Percentiles rank a stretch among this genome's conserved stretches.
Evolutionary conservation across 2,329 filamentous ascomycete genomes (phyloP).

Genomic region (Juglanconis sp.): DNA sequence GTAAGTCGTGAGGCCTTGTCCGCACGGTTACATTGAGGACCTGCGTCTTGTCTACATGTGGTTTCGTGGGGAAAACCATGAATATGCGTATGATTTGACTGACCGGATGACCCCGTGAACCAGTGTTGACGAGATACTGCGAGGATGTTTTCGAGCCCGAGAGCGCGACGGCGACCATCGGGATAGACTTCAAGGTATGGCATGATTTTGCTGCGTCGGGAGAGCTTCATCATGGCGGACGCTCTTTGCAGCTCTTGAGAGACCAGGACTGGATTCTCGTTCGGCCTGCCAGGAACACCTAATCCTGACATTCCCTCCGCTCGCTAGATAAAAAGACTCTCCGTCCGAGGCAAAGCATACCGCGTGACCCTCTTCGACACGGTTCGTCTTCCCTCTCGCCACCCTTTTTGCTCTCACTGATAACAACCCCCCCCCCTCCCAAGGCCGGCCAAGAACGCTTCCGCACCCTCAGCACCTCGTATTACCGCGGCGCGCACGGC

Average conservation of each 20-base stretch:
- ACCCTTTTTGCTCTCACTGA: background rate
- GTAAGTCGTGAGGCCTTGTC: slow-evolving; percentile 33
- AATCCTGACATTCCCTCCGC: background rate
- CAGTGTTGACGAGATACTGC: slow-evolving; percentile 53
- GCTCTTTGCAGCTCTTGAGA: background rate
- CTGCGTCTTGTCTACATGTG: background rate
- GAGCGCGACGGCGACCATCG: slow-evolving; percentile 52
- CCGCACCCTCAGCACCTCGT: slow-evolving; percentile 47
- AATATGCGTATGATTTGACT: background rate
- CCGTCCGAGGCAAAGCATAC: slow-evolving; percentile 49
- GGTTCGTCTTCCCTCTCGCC: slow-evolving; percentile 23
- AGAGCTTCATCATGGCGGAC: background rate
- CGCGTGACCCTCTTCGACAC: slow-evolving; percentile 52
- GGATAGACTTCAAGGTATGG: slow-evolving; percentile 54
- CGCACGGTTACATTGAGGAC: background rate
- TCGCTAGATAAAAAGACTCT: slow-evolving; percentile 48
- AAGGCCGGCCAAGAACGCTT: slow-evolving; percentile 53
- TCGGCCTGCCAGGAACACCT: background rate
- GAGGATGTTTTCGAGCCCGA: slow-evolving; percentile 57
- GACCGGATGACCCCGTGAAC: background rate
- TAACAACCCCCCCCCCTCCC: background rate
- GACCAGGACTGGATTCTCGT: background rate
- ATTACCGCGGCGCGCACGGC: slow-evolving; percentile 49
- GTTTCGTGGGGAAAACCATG: background rate
- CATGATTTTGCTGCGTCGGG: background rate